Conservation (phyloP, 176 grass and related monocot species). For the Paspalum vaginatum region DNA sequence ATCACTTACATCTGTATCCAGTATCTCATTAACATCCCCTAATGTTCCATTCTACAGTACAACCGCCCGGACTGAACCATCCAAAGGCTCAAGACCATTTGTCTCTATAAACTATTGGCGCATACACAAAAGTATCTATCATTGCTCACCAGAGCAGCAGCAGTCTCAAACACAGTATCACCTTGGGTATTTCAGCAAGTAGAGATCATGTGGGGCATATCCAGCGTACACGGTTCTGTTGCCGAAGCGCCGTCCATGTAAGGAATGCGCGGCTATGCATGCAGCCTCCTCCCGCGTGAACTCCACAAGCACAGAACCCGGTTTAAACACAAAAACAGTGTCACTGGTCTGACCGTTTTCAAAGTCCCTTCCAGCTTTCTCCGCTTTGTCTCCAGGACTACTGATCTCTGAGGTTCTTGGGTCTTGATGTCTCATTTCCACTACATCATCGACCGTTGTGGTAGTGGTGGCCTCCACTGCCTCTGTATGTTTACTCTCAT, state of each 20-base stretch:
- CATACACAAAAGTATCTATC: constrained; percentile 1
- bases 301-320: constrained; percentile 80
- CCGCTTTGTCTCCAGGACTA: constrained; percentile 10
- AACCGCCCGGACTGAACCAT: constrained; percentile 11
- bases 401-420: background rate
- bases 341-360: constrained; percentile 20
- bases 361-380: constrained; percentile 9
- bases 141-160: background rate
- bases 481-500: constrained; percentile 27
- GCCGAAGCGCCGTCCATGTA: constrained; percentile 73
- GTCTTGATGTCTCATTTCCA: constrained; percentile 29
- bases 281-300: constrained; percentile 80
- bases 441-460: background rate
- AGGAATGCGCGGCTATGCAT: constrained; percentile 64
- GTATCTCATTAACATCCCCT: background rate
- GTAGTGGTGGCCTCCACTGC: background rate
- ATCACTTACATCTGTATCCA: background rate
- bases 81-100: constrained; percentile 17
- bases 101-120: background rate
- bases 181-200: constrained; percentile 58
- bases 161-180: constrained; percentile 39
- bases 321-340: constrained; percentile 38
- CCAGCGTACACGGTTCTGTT: constrained; percentile 51
- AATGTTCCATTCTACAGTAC: constrained; percentile 6
- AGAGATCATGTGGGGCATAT: constrained; percentile 61